phyloP scores from a whole-genome alignment of 129 eudicot species.

The Gnaphalium uliginosum region DNA sequence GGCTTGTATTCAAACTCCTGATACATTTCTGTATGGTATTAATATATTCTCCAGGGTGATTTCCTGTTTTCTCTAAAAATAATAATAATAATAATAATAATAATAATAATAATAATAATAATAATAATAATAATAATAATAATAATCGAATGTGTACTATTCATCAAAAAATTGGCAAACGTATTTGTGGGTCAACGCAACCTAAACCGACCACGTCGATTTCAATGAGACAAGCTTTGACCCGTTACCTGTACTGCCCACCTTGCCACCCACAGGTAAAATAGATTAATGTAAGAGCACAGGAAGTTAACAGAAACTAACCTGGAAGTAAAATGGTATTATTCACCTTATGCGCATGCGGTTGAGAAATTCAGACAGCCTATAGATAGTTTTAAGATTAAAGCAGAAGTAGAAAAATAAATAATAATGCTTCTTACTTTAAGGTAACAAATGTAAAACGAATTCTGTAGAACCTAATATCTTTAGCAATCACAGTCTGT shows the following conservation, averaged over 20 bases:
- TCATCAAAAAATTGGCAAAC: not conserved
- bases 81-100: no score
- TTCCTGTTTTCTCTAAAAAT: no score
- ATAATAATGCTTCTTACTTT: not conserved
- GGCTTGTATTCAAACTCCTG: no score
- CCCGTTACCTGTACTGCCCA: no score
- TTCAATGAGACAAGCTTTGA: no score
- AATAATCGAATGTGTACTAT: no score
- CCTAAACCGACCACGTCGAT: not conserved
- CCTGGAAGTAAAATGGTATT: constrained; percentile 31
- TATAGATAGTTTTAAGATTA: constrained; percentile 24
- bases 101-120: no score
- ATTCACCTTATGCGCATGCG: constrained; percentile 75
- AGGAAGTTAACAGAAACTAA: constrained; percentile 30
- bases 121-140: no score
- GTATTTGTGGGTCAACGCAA: not conserved
- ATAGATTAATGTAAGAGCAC: not conserved
- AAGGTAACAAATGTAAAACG: not conserved
- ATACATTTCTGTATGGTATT: no score
- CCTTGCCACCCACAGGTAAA: not conserved
- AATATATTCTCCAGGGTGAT: no score
- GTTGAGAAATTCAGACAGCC: constrained; percentile 82
- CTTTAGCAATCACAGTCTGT: constrained; percentile 75
- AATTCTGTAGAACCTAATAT: constrained; percentile 59
- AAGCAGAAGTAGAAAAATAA: not conserved